These are phyloP conservation scores for Talaromyces sp. DNA, from an alignment of 2,329 filamentous ascomycete genomes.

Conservation along the genomic window DNA sequence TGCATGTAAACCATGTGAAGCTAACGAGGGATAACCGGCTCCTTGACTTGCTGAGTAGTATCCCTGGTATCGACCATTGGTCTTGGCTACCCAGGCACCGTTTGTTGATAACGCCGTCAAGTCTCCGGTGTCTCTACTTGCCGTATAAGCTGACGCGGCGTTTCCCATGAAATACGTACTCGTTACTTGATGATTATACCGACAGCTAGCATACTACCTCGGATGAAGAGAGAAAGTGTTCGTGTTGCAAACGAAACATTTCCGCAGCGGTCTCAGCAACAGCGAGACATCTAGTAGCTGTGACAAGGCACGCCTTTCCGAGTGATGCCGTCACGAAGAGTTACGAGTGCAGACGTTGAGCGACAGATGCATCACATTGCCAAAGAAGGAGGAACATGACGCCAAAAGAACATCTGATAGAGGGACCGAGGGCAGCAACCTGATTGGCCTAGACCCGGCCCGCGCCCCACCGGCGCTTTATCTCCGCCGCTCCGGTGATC, in stretches of 20 bases:
- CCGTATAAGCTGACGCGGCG: not conserved
- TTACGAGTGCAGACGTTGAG: too few relatives aligned
- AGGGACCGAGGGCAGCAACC: not conserved
- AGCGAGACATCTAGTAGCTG: not conserved
- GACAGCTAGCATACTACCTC: not conserved
- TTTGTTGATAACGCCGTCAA: not conserved
- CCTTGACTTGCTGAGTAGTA: not conserved
- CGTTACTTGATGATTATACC: not conserved
- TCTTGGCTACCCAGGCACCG: not conserved
- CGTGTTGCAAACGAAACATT: not conserved
- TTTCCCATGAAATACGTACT: not conserved
- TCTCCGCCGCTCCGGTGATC: not conserved
- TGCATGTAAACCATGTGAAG: not conserved
- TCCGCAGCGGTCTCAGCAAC: not conserved
- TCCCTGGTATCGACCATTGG: not conserved
- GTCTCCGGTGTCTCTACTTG: not conserved
- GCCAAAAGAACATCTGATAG: not conserved
- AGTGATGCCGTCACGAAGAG: not conserved
- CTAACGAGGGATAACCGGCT: not conserved
- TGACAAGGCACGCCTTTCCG: not conserved
- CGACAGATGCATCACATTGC: not conserved
- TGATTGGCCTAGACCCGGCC: not conserved
- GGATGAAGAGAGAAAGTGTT: not conserved
- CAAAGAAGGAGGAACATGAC: not conserved
- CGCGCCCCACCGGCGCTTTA: not conserved